Percentiles rank a stretch among this genome's conserved stretches.
phyloP scores from a whole-genome alignment of 805 yeast genomes.

The Lipomyces spencermartinsiae region DNA sequence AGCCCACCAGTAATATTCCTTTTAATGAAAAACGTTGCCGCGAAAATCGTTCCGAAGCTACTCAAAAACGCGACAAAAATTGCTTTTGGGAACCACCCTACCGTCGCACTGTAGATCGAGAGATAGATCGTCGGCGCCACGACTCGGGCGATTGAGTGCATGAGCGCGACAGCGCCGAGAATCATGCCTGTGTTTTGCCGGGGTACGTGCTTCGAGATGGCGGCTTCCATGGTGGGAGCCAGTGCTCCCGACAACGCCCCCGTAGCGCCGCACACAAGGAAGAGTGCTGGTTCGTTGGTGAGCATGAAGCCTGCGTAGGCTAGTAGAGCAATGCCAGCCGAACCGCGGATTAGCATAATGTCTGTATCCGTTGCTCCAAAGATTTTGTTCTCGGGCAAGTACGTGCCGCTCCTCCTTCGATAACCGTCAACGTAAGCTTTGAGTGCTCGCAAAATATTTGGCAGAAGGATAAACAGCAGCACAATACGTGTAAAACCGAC shows the following conservation, averaged over 20 bases:
- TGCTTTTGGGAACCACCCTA: constrained; percentile 23
- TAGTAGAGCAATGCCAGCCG: constrained; percentile 21
- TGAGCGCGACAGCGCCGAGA: constrained; percentile 31
- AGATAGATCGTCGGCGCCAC: constrained; percentile 28
- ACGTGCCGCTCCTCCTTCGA: constrained; percentile 6
- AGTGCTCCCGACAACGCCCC: constrained; percentile 25
- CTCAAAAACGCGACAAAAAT: constrained; percentile 16
- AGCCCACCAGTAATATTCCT: constrained; percentile 26
- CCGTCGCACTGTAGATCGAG: constrained; percentile 18
- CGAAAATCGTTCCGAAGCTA: constrained; percentile 2
- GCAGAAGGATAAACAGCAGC: constrained; percentile 40
- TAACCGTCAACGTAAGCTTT: constrained; percentile 12
- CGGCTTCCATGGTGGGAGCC: constrained; percentile 26
- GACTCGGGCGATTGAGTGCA: constrained; percentile 29
- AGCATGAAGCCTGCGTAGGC: constrained; percentile 24
- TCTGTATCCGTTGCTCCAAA: constrained; percentile 27
- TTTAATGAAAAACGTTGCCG: constrained; percentile 14
- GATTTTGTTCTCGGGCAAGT: constrained; percentile 10
- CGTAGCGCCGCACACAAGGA: constrained; percentile 25
- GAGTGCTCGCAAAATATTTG: constrained; percentile 29
- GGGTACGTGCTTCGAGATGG: constrained; percentile 34
- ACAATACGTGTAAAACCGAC: constrained; percentile 41
- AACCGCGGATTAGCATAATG: constrained; percentile 16
- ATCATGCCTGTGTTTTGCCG: constrained; percentile 28
- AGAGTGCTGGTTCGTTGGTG: constrained; percentile 15